A percentile compares a stretch with the other conserved stretches of the same genome.
phyloP scores from a whole-genome alignment of 2,329 filamentous ascomycete species.

The Neoscytalidium dimidiatum region DNA sequence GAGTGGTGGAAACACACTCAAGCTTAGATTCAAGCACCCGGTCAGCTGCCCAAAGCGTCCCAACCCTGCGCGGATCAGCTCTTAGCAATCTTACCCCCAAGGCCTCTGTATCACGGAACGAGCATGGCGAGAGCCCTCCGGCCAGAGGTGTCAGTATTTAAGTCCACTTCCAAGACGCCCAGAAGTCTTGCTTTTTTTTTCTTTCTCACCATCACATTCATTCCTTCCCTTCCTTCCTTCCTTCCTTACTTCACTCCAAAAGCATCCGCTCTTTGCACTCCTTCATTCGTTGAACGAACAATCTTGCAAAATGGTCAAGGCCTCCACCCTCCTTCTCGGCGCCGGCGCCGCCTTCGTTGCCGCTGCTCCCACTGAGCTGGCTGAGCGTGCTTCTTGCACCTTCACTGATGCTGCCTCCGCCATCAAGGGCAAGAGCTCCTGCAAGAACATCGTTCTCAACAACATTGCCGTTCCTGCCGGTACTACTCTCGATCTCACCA shows the following conservation, averaged over 20 bases:
- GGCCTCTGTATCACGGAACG: conserved; percentile 6
- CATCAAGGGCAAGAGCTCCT: conserved; percentile 18
- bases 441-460: conserved; percentile 20
- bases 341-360: conserved; percentile 19
- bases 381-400: conserved; percentile 17
- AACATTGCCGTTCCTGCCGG: conserved; percentile 20
- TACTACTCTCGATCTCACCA: conserved; percentile 58
- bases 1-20: neutral
- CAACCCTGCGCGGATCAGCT: conserved; percentile 1
- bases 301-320: conserved; percentile 18
- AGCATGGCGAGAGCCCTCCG: neutral
- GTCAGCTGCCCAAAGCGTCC: neutral
- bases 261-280: conserved; percentile 13
- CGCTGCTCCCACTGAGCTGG: conserved; percentile 13
- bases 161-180: neutral
- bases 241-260: neutral
- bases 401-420: conserved; percentile 23
- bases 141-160: neutral
- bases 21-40: conserved; percentile 4
- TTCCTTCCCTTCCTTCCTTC: conserved; percentile 4
- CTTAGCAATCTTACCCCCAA: conserved; percentile 12
- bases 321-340: conserved; percentile 17
- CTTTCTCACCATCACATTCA: neutral
- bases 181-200: neutral
- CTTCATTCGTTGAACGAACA: conserved; percentile 18